Conservation (phyloP, 345 rosid genomes). For the Rhodamnia rubescens region DNA sequence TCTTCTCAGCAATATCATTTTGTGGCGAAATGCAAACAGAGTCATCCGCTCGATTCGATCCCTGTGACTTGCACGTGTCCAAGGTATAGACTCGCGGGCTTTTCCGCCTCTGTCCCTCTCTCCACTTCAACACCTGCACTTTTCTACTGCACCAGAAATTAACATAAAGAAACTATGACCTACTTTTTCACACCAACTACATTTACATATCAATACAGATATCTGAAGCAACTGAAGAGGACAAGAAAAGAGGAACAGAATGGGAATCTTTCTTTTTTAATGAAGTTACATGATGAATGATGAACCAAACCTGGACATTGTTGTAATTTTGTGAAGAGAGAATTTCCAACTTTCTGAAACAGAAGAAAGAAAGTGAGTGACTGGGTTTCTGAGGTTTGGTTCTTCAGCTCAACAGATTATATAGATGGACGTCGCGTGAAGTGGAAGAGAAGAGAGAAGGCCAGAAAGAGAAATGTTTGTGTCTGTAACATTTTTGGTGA, state of each 20-base stretch:
- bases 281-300: background rate
- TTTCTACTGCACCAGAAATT: constrained; percentile 9
- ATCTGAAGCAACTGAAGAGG: background rate
- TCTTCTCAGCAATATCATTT: background rate
- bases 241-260: background rate
- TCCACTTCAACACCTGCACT: constrained; percentile 24
- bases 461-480: background rate
- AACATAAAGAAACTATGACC: background rate
- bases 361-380: background rate
- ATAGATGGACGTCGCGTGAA: background rate
- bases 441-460: background rate
- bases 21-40: background rate
- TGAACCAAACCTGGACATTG: background rate
- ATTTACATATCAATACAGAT: background rate
- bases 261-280: background rate
- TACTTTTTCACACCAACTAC: background rate
- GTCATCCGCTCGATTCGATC: constrained; percentile 2
- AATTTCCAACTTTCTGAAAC: background rate
- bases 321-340: background rate
- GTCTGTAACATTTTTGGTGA: background rate
- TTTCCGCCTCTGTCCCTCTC: constrained; percentile 34
- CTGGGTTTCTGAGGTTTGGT: background rate
- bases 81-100: constrained; percentile 35
- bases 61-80: constrained; percentile 23
- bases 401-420: background rate